Base-by-base conservation (phyloP, 225 moss, liverwort and hornwort species). In the Takakia lepidozioides region DNA sequence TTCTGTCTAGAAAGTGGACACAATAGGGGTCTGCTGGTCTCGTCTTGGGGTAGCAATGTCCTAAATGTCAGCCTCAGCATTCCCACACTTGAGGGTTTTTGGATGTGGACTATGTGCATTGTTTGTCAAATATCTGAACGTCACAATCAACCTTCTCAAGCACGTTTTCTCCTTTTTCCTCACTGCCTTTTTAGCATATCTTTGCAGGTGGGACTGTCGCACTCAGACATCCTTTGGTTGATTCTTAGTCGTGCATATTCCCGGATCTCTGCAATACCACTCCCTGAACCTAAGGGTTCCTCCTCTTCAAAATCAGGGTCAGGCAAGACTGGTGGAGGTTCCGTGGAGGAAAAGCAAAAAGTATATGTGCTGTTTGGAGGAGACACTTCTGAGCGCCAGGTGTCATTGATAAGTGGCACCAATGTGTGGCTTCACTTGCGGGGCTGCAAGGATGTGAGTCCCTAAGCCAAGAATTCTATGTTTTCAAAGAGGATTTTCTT, bases 381-480 rank as follows among this genome's bases (percentile, higher is more conserved):
- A 66, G 80, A 82, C 57, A 73, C 93, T 15, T 90, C 93, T 47
- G 93, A 95, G 72, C 89, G 93, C 27, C 93, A 95, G 65, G 93
- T 95, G 37, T 95, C 93, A 18, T 60, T 95, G 46, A 89, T 95
- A 38, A 95, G 93, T 82, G 93, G 93, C 37, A 95, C 93, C 16
- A 95, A 90, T 63, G 89, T 95, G 47, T 95, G 93, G 93, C 86
- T 95, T 26, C 89, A 95, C 57, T 60, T 95, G 52, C 79, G 84
- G 39, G 84, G 67, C 46, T 82, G 52, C 52, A 70, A 62, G 48
- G 84, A 95, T 69, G 92, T 92, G 57, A 64, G 59, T 19, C 58
- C 2, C 32, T 36, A n/a, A n/a, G n/a, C n/a, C n/a, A n/a, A n/a
- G n/a, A n/a, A n/a, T n/a, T n/a, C n/a, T n/a, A n/a, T n/a, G n/a